Evolutionary conservation across 495 filamentous ascomycete genomes (phyloP).

Genomic region (Aspergillus sclerotiicarbonarius): DNA sequence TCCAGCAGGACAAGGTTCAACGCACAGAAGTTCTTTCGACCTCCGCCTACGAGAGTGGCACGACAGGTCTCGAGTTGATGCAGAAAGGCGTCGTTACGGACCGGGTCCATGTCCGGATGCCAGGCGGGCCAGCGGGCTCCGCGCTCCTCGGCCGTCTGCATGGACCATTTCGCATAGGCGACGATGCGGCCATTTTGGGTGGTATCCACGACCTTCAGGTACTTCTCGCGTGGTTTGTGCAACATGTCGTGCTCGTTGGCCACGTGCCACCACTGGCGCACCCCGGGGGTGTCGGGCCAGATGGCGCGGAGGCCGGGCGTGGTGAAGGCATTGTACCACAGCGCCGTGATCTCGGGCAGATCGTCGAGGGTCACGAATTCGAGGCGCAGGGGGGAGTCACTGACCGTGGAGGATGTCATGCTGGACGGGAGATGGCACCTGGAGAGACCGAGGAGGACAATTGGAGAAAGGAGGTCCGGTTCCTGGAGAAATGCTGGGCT

Average conservation of each 20-base stretch:
- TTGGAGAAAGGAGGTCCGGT: no score
- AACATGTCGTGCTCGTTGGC: conserved; percentile 20
- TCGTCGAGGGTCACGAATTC: conserved; percentile 25
- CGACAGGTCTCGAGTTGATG: not conserved
- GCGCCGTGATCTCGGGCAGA: conserved; percentile 17
- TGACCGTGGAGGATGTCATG: no score
- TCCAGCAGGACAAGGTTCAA: not conserved
- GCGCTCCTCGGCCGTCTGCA: conserved; percentile 22
- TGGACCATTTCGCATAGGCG: conserved; percentile 32
- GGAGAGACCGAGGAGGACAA: no score
- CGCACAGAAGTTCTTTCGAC: conserved; percentile 13
- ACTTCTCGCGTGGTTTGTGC: conserved; percentile 25
- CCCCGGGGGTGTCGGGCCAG: conserved; percentile 26
- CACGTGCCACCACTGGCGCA: conserved; percentile 25
- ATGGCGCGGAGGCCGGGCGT: conserved; percentile 15
- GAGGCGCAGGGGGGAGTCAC: conserved; percentile 9
- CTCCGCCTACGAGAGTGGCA: conserved; percentile 4
- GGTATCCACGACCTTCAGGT: conserved; percentile 29
- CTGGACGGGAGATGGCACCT: no score
- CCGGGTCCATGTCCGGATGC: conserved; percentile 17
- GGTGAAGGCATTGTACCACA: conserved; percentile 32
- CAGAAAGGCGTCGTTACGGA: not conserved
- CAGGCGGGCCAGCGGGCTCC: conserved; percentile 28
- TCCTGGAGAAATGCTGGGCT: no score
- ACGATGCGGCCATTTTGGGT: conserved; percentile 19